phyloP scores from a whole-genome alignment of 345 rosid genomes.

The Citrus mangshanensis region DNA sequence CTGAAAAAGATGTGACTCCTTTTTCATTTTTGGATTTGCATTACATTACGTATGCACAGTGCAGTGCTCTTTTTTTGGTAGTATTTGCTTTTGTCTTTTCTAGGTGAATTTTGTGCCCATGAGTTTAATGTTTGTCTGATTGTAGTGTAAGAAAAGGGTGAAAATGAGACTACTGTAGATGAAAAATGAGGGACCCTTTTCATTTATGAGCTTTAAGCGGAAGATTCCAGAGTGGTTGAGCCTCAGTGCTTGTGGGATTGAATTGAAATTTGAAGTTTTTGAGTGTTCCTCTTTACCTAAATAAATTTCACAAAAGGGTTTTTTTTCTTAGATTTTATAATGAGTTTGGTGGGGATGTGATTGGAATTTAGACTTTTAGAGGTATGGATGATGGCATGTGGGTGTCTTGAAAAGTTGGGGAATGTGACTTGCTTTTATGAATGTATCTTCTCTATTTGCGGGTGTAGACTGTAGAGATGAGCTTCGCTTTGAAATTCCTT shows the following conservation, averaged over 20 bases:
- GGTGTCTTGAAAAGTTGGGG: constrained; percentile 27
- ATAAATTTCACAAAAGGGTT: background rate
- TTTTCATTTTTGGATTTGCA: background rate
- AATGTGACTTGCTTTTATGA: constrained; percentile 39
- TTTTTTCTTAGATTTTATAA: constrained; percentile 13
- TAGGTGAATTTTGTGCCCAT: constrained; percentile 3
- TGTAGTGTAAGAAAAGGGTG: constrained; percentile 15
- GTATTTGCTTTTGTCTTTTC: constrained; percentile 10
- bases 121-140: constrained; percentile 7
- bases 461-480: constrained; percentile 25
- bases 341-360: constrained; percentile 43
- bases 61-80: background rate
- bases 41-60: background rate
- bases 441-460: constrained; percentile 23
- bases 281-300: constrained; percentile 7
- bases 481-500: constrained; percentile 23
- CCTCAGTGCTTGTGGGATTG: constrained; percentile 14
- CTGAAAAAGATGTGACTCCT: background rate
- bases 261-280: constrained; percentile 9
- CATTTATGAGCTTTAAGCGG: constrained; percentile 32
- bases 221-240: constrained; percentile 25
- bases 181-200: constrained; percentile 32
- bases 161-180: constrained; percentile 7
- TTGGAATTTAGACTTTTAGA: constrained; percentile 10
- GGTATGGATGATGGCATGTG: constrained; percentile 46